phyloP scores from a whole-genome alignment of 2,329 filamentous ascomycete species.

The Colletotrichum endophyticum region DNA sequence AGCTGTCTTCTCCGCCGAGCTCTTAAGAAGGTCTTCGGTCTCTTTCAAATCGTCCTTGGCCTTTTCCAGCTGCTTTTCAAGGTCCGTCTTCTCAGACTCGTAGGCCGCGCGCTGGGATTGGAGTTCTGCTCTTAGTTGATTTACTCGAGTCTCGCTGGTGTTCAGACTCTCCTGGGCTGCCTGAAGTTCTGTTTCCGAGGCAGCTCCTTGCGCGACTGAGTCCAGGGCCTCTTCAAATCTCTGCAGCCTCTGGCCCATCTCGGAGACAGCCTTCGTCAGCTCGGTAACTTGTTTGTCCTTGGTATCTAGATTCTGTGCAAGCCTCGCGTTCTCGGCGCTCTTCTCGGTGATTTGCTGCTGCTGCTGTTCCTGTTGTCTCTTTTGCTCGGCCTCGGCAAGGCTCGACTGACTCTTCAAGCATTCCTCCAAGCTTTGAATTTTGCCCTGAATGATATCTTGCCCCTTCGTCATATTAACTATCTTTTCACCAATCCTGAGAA shows the following conservation, averaged over 20 bases:
- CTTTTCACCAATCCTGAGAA: neutral
- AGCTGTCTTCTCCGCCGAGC: neutral
- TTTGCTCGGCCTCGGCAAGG: neutral
- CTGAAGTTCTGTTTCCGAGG: neutral
- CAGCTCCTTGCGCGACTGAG: neutral
- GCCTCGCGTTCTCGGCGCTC: neutral
- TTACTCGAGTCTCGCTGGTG: neutral
- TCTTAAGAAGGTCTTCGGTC: neutral
- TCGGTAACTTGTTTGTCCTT: neutral
- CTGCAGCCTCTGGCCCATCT: neutral
- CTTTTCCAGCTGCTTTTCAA: neutral
- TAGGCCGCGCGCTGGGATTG: neutral
- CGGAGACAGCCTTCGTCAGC: neutral
- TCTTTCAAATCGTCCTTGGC: neutral
- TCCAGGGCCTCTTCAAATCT: neutral
- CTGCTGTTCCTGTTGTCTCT: neutral
- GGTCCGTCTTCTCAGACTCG: neutral
- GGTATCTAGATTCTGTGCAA: neutral
- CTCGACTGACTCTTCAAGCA: neutral
- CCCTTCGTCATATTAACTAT: neutral
- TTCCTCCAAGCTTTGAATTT: neutral
- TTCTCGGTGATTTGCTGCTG: constrained; percentile 11
- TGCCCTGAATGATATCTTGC: neutral
- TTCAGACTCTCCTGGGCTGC: neutral
- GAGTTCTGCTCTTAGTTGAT: neutral